Conservation (phyloP, 1,139 yeast genomes). For the Kodamaea arcana region DNA sequence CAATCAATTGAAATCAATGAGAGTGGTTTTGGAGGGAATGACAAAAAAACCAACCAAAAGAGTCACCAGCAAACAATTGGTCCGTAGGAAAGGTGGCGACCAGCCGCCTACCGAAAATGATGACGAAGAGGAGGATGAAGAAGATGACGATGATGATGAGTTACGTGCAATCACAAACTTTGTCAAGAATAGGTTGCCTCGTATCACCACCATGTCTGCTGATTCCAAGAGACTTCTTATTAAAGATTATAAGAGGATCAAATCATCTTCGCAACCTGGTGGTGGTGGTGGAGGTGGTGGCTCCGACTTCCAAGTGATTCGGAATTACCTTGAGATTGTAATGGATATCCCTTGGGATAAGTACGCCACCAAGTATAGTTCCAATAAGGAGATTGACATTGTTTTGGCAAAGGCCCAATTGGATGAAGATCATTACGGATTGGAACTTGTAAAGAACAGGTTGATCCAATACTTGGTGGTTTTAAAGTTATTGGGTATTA, state of each 20-base stretch:
- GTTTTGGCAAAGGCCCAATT: conserved; percentile 54
- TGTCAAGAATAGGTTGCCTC: conserved; percentile 43
- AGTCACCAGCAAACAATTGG: conserved; percentile 11
- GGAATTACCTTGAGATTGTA: conserved; percentile 68
- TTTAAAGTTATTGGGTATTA: conserved; percentile 54
- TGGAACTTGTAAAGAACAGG: conserved; percentile 76
- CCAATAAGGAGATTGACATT: conserved; percentile 50
- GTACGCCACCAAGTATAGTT: conserved; percentile 33
- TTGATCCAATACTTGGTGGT: conserved; percentile 80
- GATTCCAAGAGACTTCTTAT: conserved; percentile 57
- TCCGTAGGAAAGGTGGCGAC: conserved; percentile 13
- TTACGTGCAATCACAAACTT: conserved; percentile 42
- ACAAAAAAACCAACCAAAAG: conserved; percentile 20
- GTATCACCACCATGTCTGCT: conserved; percentile 27
- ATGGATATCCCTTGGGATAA: conserved; percentile 64
- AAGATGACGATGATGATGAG: conserved; percentile 46
- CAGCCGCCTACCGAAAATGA: conserved; percentile 9
- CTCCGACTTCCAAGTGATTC: conserved; percentile 69
- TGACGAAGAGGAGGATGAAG: conserved; percentile 23
- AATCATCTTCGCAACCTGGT: conserved; percentile 49
- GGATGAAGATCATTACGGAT: conserved; percentile 81
- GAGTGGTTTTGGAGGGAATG: conserved; percentile 52
- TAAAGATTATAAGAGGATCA: conserved; percentile 63
- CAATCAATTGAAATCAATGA: conserved; percentile 54
- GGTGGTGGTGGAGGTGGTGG: conserved; percentile 38